phyloP scores from a whole-genome alignment of 2,329 filamentous ascomycete species.

The Onygena corvina region DNA sequence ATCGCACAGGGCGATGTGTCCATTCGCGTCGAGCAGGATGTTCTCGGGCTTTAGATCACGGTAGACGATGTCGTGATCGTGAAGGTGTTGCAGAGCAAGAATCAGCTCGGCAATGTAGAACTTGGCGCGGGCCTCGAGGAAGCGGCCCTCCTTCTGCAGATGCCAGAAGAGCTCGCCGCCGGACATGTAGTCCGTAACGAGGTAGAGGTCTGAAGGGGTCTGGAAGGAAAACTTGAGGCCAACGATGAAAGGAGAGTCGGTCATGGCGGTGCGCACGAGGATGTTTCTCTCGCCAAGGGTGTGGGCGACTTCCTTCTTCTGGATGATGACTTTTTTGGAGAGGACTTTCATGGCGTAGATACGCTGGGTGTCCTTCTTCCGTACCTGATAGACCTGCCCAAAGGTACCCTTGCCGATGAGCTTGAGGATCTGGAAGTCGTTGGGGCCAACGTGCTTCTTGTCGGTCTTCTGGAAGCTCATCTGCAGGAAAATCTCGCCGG shows the following conservation, averaged over 20 bases:
- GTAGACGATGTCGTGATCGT: conserved; percentile 96
- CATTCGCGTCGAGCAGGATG: conserved; percentile 90
- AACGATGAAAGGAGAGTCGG: conserved; percentile 94
- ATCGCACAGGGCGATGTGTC: conserved; percentile 93
- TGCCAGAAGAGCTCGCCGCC: conserved; percentile 98
- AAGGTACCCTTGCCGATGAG: conserved; percentile 97
- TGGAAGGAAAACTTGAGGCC: conserved; percentile 98
- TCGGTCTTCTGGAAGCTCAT: conserved; percentile 76
- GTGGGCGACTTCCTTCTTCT: conserved; percentile 98
- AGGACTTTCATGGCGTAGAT: conserved; percentile 99
- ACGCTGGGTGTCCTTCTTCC: conserved; percentile 87
- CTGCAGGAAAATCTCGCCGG: conserved; percentile 78
- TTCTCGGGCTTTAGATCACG: conserved; percentile 96
- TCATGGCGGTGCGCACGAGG: conserved; percentile 85
- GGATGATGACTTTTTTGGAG: conserved; percentile 98
- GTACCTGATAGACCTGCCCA: conserved; percentile 94
- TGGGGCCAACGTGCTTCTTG: conserved; percentile 83
- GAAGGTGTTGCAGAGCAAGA: conserved; percentile 83
- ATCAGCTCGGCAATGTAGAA: conserved; percentile 99
- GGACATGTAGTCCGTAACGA: conserved; percentile 99
- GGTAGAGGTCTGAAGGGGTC: conserved; percentile 86
- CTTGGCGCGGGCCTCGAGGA: conserved; percentile 87
- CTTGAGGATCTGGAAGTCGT: conserved; percentile 90
- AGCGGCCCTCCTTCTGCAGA: conserved; percentile 89
- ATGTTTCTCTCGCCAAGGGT: conserved; percentile 97